These are phyloP conservation scores for Linum tenue DNA, from an alignment of 345 rosid genomes.

Conservation along the genomic window DNA sequence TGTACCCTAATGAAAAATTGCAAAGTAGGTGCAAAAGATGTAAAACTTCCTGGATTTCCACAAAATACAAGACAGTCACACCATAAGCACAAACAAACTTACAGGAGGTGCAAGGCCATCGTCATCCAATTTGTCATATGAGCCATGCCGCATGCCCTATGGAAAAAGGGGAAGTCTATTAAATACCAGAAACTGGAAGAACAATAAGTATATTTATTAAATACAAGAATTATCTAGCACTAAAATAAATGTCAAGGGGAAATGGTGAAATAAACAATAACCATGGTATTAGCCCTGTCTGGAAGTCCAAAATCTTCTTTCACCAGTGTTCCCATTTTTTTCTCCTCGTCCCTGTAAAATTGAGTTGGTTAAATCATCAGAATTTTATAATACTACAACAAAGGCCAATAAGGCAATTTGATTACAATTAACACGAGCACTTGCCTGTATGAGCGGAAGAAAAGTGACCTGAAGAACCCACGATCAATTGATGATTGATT, in stretches of 20 bases:
- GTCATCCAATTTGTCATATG: constrained; percentile 91
- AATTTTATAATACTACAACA: neutral
- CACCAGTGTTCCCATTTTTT: constrained; percentile 97
- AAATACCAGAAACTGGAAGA: no score
- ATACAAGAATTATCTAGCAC: no score
- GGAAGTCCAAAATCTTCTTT: constrained; percentile 98
- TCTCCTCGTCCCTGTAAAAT: constrained; percentile 79
- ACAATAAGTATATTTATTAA: no score
- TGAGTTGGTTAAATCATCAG: neutral
- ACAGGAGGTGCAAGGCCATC: constrained; percentile 99
- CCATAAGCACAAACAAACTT: constrained; percentile 17
- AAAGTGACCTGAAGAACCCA: constrained; percentile 88
- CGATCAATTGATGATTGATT: constrained; percentile 95
- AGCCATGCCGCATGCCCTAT: constrained; percentile 98
- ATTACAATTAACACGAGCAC: neutral
- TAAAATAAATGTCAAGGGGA: no score
- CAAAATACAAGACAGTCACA: neutral
- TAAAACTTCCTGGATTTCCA: neutral
- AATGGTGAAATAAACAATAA: constrained; percentile 6
- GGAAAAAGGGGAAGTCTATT: neutral
- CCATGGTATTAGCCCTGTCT: constrained; percentile 85
- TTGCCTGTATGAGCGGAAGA: constrained; percentile 90
- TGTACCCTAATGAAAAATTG: constrained; percentile 47
- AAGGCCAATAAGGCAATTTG: neutral
- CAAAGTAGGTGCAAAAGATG: neutral